phyloP scores from a whole-genome alignment of 164 flowering plant species.

The Nymphaea colorata region DNA sequence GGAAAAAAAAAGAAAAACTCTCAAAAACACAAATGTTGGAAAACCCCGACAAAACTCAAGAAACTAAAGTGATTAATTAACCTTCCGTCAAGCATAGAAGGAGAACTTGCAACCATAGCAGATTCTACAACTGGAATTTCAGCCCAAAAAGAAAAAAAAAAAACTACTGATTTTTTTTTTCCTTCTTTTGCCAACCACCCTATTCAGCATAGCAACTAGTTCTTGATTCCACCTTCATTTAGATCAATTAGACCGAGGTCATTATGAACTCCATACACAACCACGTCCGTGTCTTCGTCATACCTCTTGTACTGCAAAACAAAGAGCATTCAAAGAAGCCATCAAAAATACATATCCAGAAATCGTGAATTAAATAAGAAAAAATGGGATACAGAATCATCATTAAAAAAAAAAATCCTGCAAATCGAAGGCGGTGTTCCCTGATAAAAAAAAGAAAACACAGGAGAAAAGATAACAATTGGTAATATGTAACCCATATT shows the following conservation, averaged over 20 bases:
- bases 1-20: no score
- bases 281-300: constrained; percentile 39
- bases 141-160: no score
- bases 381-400: background rate
- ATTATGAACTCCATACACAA: constrained; percentile 17
- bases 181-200: background rate
- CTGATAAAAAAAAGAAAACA: background rate
- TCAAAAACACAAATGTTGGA: no score
- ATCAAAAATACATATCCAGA: background rate
- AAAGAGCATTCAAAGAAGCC: background rate
- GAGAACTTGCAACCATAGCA: background rate
- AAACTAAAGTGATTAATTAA: no score
- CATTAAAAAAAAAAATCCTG: background rate
- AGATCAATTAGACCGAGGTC: constrained; percentile 16
- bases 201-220: constrained; percentile 3
- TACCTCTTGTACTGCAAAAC: constrained; percentile 46
- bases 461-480: background rate
- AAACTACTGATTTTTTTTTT: background rate
- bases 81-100: no score
- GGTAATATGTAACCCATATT: background rate
- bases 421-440: background rate
- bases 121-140: background rate
- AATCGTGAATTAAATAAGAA: background rate
- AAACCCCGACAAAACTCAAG: no score
- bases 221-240: constrained; percentile 14